Evolutionary conservation across 1,139 yeast species (phyloP), one percentile per base, ranked within the genome.

Genomic region (Schwanniomyces etchellsii): DNA sequence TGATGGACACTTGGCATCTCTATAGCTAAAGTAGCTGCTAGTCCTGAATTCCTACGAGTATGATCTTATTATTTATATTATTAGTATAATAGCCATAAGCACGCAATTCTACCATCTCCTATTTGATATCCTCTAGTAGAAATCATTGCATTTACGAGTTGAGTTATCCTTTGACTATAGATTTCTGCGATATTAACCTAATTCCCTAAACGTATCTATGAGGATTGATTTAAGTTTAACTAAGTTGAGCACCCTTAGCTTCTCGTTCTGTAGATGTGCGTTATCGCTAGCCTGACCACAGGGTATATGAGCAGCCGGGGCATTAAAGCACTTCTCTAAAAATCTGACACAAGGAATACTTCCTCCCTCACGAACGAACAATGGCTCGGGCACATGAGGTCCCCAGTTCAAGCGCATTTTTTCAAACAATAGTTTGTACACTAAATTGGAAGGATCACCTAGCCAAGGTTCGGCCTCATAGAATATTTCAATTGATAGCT

Each of bases 401-500:
- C 70, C 75, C 91, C 93, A 81, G 35, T 79, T 79, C 4, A 60
- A 52, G 26, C 60, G 55, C 21, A 89, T 63, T 29, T 83, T 84
- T 17, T 72, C 60, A 32, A 67, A 66, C 24, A 89, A 60, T 5
- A 81, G 65, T 42, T 73, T 67, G 53, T 84, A 91, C 1, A 89
- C 85, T 25, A 68, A 68, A 48, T 83, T 88, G 7, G 67, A 55
- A 4, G 91, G 83, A 44, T 91, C 88, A 4, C 96, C 97, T 9
- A 91, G 61, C 98, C 98, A 91, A 2, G 97, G 95, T 47, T 89
- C 97, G 0, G 95, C 95, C 47, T 82, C 91, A 47, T 86, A 88
- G 40, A 79, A 69, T 24, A 86, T 70, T 23, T 70, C 63, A 14
- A 89, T 57, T 12, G 60, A 54, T 22, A 89, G 48, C 24, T 67